These are phyloP conservation scores for Anthracocystis setariae DNA, from an alignment of 1,284 basidiomycete genomes.

Conservation along the genomic window DNA sequence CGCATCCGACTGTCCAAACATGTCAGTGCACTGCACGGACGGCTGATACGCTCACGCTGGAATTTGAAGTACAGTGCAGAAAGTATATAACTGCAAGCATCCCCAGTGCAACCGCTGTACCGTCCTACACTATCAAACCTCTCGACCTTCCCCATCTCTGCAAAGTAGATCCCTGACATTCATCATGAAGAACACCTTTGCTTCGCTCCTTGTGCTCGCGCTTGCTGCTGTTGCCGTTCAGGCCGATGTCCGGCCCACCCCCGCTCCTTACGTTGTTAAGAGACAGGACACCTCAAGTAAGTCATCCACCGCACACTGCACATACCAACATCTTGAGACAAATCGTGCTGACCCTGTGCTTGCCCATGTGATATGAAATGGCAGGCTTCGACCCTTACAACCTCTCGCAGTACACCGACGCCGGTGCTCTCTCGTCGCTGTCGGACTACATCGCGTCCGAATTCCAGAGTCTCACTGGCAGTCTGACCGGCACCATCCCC, in stretches of 20 bases:
- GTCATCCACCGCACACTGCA: constrained; percentile 1
- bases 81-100: no score
- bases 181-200: constrained; percentile 29
- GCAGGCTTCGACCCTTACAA: constrained; percentile 40
- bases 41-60: no score
- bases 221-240: constrained; percentile 24
- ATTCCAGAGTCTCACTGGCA: constrained; percentile 10
- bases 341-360: not conserved
- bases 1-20: no score
- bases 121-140: not conserved
- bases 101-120: not conserved
- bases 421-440: constrained; percentile 23
- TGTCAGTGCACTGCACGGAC: no score
- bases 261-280: constrained; percentile 36
- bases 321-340: not conserved
- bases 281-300: constrained; percentile 20
- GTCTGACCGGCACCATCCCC: constrained; percentile 10
- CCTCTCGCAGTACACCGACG: constrained; percentile 37
- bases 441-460: constrained; percentile 24
- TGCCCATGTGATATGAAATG: not conserved
- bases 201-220: constrained; percentile 27
- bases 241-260: constrained; percentile 32
- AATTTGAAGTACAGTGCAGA: no score
- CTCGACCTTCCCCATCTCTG: not conserved
- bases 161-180: not conserved